Conservation (phyloP, 768 basidiomycete genomes). For the Rhodotorula paludigena region DNA sequence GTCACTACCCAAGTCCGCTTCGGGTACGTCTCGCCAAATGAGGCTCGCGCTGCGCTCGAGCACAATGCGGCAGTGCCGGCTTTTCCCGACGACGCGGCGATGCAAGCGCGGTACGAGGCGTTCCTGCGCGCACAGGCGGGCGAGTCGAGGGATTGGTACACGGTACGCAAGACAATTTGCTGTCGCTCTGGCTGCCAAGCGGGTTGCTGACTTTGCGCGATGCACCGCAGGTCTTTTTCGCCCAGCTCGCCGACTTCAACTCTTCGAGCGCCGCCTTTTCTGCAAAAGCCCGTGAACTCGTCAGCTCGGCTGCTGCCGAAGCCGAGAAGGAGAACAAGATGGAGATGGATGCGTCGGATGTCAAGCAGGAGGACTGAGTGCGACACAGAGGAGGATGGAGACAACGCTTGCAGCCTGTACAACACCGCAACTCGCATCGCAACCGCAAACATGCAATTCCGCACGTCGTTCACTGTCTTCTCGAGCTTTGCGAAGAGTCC, state of each 20-base stretch:
- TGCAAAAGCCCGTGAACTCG: background rate
- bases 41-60: background rate
- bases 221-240: constrained; percentile 5
- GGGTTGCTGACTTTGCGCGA: too few species aligned
- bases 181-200: background rate
- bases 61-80: background rate
- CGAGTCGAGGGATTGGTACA: constrained; percentile 7
- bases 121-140: constrained; percentile 15
- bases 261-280: background rate
- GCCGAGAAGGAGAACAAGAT: background rate
- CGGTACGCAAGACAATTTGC: background rate
- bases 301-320: background rate
- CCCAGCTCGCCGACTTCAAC: constrained; percentile 10
- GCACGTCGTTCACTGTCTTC: background rate
- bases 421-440: background rate
- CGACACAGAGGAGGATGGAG: too few species aligned
- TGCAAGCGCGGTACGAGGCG: background rate
- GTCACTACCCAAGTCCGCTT: background rate
- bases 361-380: background rate
- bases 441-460: background rate
- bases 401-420: background rate
- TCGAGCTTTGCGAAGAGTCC: too few species aligned
- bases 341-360: background rate
- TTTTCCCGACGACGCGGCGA: background rate
- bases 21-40: background rate